These are phyloP conservation scores for Casaregolazyma lundiana DNA, from an alignment of 1,139 yeast species.

Conservation along the genomic window DNA sequence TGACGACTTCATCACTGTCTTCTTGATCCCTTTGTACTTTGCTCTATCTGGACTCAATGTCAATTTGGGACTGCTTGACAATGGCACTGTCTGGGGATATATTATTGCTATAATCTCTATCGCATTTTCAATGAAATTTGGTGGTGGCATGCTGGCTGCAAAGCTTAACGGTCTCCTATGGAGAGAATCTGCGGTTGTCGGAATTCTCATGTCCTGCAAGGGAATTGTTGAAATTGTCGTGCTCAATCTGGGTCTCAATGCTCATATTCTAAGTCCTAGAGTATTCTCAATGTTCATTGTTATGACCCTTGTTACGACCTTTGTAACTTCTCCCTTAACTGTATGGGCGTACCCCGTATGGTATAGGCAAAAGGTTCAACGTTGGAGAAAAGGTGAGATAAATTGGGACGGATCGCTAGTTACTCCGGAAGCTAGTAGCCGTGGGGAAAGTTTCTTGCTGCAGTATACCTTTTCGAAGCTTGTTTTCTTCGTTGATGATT, in stretches of 20 bases:
- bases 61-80: constrained; percentile 56
- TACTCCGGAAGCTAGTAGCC: constrained; percentile 9
- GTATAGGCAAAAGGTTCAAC: constrained; percentile 51
- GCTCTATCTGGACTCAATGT: constrained; percentile 73
- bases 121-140: constrained; percentile 62
- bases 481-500: constrained; percentile 22
- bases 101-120: constrained; percentile 59
- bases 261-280: constrained; percentile 57
- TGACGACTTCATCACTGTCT: constrained; percentile 68
- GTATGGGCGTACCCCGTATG: constrained; percentile 52
- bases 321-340: constrained; percentile 70
- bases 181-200: constrained; percentile 72
- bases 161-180: constrained; percentile 56
- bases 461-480: constrained; percentile 17
- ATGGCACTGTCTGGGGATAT: constrained; percentile 74
- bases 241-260: constrained; percentile 64
- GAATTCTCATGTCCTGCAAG: constrained; percentile 82
- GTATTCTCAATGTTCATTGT: constrained; percentile 76
- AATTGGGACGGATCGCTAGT: constrained; percentile 38
- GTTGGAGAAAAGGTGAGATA: constrained; percentile 29
- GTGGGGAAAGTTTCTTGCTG: constrained; percentile 11
- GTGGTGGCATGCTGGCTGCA: constrained; percentile 64
- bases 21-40: constrained; percentile 71
- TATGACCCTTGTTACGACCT: constrained; percentile 74
- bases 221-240: constrained; percentile 73